Conservation (phyloP, 2,329 filamentous ascomycete genomes). For the Aspergillus sp. region DNA sequence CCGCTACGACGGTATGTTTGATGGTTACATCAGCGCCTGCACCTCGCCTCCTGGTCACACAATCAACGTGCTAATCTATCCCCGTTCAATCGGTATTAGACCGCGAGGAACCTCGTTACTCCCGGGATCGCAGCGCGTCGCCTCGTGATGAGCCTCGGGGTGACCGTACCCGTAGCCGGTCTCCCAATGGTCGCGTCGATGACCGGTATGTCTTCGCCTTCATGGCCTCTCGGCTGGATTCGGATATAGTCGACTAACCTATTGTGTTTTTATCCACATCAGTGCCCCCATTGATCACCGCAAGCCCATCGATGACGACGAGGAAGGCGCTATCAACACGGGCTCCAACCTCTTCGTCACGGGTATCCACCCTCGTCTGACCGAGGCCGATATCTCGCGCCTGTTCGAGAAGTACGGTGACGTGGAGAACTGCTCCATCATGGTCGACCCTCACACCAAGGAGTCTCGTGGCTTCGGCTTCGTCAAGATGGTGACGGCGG, state of each 20-base stretch:
- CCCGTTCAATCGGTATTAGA: constrained; percentile 17
- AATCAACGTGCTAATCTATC: constrained; percentile 13
- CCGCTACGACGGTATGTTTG: constrained; percentile 61
- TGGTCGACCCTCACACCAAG: constrained; percentile 97
- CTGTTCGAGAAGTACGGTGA: constrained; percentile 99
- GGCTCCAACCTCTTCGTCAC: constrained; percentile 99
- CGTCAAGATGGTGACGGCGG: constrained; percentile 96
- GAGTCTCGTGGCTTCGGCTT: constrained; percentile 98
- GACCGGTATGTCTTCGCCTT: constrained; percentile 44
- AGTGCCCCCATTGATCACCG: constrained; percentile 50
- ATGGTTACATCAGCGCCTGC: constrained; percentile 10
- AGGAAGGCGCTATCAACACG: constrained; percentile 82
- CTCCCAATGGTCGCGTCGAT: constrained; percentile 58
- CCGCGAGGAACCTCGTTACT: constrained; percentile 60
- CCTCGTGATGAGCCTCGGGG: constrained; percentile 57
- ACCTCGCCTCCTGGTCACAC: constrained; percentile 5
- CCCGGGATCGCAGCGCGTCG: constrained; percentile 66
- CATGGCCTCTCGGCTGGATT: neutral
- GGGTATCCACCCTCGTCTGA: constrained; percentile 90
- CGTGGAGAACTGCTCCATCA: constrained; percentile 99
- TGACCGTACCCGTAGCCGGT: constrained; percentile 63
- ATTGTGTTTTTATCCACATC: neutral
- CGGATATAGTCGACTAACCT: constrained; percentile 2
- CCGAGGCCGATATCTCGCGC: constrained; percentile 85
- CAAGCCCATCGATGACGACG: constrained; percentile 51